Evolutionary conservation across 2,329 filamentous ascomycete species (phyloP).

Genomic region (Cladorrhinum sp.): DNA sequence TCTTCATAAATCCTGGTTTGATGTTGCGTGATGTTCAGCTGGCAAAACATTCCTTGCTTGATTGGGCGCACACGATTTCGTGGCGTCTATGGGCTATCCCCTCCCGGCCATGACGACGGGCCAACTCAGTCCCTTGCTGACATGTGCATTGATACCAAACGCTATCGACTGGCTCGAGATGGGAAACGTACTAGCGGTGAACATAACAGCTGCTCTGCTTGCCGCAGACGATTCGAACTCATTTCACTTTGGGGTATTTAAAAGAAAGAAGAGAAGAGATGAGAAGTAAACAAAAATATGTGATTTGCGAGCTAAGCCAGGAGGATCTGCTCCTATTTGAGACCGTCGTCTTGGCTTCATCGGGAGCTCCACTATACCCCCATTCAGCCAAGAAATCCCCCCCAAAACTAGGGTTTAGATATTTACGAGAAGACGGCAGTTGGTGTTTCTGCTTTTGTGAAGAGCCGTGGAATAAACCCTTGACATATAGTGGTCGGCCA

Average conservation of each 20-base stretch:
- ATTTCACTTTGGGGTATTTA: background rate
- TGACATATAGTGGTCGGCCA: background rate
- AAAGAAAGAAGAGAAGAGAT: background rate
- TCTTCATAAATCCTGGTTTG: background rate
- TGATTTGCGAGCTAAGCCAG: background rate
- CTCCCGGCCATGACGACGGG: conserved; percentile 2
- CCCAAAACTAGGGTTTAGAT: background rate
- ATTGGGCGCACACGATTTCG: conserved; percentile 13
- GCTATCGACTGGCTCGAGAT: background rate
- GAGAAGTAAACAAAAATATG: background rate
- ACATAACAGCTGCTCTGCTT: background rate
- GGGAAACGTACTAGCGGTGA: background rate
- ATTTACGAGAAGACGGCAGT: background rate
- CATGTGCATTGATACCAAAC: background rate
- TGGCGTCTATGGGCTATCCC: conserved; percentile 3
- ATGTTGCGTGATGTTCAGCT: conserved; percentile 16
- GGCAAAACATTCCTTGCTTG: conserved; percentile 1
- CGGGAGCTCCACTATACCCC: background rate
- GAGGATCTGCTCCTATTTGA: background rate
- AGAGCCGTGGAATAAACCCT: background rate
- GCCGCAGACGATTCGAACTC: background rate
- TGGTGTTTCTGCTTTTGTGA: background rate
- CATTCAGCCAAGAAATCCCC: background rate
- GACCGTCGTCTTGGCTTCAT: background rate
- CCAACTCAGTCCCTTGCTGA: conserved; percentile 19